Percentiles rank a stretch among this genome's conserved stretches.
Conservation (phyloP, 106 monocot genomes). For the Alisma plantagoaquatica region DNA sequence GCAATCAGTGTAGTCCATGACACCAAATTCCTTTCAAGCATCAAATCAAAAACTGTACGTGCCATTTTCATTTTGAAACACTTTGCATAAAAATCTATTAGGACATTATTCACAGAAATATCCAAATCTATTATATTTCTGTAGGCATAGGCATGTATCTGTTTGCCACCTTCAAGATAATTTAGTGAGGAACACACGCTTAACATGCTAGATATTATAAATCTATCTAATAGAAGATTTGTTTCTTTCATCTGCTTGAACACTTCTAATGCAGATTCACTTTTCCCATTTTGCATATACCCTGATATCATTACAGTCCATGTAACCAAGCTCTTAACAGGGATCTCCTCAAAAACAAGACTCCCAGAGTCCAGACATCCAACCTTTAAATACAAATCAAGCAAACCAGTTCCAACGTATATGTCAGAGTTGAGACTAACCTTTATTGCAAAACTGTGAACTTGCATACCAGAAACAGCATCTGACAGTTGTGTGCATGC, state of each 20-base stretch:
- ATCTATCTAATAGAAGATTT: constrained; percentile 43
- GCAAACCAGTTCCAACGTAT: no score
- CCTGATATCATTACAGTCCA: constrained; percentile 74
- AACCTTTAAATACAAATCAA: constrained; percentile 53
- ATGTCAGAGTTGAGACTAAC: no score
- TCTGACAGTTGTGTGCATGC: constrained; percentile 29
- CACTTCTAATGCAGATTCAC: constrained; percentile 26
- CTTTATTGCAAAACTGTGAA: no score
- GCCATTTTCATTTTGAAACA: constrained; percentile 39
- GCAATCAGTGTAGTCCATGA: constrained; percentile 92
- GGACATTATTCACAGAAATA: constrained; percentile 58
- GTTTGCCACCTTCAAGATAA: constrained; percentile 54
- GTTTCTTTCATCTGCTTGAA: constrained; percentile 41
- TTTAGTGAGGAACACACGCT: constrained; percentile 49
- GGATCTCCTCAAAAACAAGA: constrained; percentile 43
- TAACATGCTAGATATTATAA: constrained; percentile 57
- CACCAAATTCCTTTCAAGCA: constrained; percentile 46
- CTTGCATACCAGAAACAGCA: constrained; percentile 10
- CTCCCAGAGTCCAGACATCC: constrained; percentile 43
- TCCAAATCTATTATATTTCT: constrained; percentile 51
- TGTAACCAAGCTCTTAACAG: constrained; percentile 52
- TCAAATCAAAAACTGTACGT: constrained; percentile 46
- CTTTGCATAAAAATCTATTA: constrained; percentile 80
- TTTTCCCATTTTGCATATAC: constrained; percentile 40
- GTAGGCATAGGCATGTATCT: constrained; percentile 57